Conservation (phyloP, 208 protist species). For the Trypanosoma avium region DNA sequence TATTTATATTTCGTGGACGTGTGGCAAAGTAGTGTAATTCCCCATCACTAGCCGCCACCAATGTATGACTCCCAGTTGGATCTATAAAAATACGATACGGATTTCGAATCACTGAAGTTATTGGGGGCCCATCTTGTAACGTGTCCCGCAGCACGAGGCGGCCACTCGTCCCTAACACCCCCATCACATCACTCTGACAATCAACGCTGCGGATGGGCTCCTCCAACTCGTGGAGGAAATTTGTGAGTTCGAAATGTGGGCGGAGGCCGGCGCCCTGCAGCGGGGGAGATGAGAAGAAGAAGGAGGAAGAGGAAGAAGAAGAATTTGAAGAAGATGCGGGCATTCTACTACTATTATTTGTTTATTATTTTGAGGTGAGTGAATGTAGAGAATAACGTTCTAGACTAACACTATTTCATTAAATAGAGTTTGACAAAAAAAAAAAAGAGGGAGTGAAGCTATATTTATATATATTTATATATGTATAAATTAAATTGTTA, state of each 20-base stretch:
- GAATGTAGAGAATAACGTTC: too few relatives aligned
- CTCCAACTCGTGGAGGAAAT: slow-evolving; percentile 28
- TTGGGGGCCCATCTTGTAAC: slow-evolving; percentile 32
- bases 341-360: too few relatives aligned
- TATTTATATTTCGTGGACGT: slow-evolving; percentile 26
- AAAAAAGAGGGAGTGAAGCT: too few relatives aligned
- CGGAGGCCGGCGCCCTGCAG: not conserved
- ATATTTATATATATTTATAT: too few relatives aligned
- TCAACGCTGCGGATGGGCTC: slow-evolving; percentile 50
- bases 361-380: too few relatives aligned
- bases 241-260: slow-evolving; percentile 42
- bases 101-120: slow-evolving; percentile 47
- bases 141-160: slow-evolving; percentile 48
- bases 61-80: slow-evolving; percentile 45
- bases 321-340: too few relatives aligned
- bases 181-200: slow-evolving; percentile 62
- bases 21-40: slow-evolving; percentile 53
- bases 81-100: slow-evolving; percentile 75
- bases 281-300: slow-evolving; percentile 1
- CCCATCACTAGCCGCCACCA: slow-evolving; percentile 57
- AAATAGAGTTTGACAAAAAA: too few relatives aligned
- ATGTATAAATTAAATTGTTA: too few relatives aligned
- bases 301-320: slow-evolving; percentile 2
- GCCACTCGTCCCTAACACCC: slow-evolving; percentile 45
- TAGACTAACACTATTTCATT: too few relatives aligned